Percentiles rank a stretch among this genome's conserved stretches.
These are phyloP conservation scores for Jaminaea rosea DNA, from an alignment of 1,284 basidiomycete genomes.

Conservation along the genomic window DNA sequence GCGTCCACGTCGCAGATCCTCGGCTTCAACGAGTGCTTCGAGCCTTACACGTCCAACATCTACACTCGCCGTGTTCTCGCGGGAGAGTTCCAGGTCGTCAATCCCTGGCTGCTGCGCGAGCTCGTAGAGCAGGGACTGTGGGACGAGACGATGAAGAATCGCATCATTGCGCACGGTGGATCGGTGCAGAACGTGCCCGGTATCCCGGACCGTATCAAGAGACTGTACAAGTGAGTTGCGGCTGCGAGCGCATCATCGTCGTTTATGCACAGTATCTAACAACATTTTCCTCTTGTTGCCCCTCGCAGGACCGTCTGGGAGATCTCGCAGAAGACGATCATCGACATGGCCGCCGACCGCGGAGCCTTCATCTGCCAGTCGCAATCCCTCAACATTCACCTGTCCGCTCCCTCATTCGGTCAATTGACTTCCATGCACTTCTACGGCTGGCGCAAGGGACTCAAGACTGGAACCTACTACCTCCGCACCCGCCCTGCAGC, in stretches of 20 bases:
- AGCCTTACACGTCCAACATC: conserved; percentile 94
- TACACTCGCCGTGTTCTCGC: conserved; percentile 98
- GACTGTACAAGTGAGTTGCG: conserved; percentile 98
- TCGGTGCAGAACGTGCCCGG: conserved; percentile 63
- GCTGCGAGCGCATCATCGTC: too few species aligned
- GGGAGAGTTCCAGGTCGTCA: conserved; percentile 98
- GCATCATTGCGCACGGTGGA: conserved; percentile 90
- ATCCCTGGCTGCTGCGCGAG: conserved; percentile 94
- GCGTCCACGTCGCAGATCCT: conserved; percentile 97
- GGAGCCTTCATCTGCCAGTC: conserved; percentile 95
- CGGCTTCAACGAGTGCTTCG: conserved; percentile 97
- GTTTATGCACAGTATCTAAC: too few species aligned
- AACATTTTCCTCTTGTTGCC: too few species aligned
- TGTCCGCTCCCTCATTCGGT: conserved; percentile 80
- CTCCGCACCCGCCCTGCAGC: conserved; percentile 87
- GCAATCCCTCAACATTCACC: conserved; percentile 76
- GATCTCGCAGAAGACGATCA: conserved; percentile 94
- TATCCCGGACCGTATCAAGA: conserved; percentile 53
- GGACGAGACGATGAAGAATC: conserved; percentile 99
- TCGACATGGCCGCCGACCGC: conserved; percentile 95
- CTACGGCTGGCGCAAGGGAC: conserved; percentile 98
- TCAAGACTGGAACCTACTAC: conserved; percentile 83
- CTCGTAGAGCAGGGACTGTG: conserved; percentile 90
- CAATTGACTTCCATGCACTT: conserved; percentile 93
- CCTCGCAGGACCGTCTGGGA: conserved; percentile 99